phyloP scores from a whole-genome alignment of 345 rosid species.

The Abelmoschus esculentus region DNA sequence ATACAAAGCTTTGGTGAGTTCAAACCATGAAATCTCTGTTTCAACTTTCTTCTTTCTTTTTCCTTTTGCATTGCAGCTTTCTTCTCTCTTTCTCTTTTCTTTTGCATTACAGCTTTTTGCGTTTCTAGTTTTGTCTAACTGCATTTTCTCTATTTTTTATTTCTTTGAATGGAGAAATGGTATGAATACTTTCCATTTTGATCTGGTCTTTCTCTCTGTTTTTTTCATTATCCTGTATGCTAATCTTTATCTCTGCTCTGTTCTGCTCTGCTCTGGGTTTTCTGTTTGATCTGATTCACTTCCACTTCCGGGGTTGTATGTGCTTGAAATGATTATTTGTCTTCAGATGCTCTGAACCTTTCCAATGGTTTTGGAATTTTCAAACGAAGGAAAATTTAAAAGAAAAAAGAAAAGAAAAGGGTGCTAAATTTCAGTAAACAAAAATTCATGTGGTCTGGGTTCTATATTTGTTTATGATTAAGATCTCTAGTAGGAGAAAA shows the following conservation, averaged over 20 bases:
- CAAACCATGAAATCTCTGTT: neutral
- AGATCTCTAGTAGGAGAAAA: neutral
- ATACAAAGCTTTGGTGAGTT: neutral
- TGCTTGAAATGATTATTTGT: neutral
- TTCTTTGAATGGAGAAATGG: neutral
- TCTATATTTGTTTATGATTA: neutral
- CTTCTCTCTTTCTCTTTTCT: too few species aligned
- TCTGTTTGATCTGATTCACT: neutral
- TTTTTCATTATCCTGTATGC: neutral
- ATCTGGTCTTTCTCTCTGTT: neutral
- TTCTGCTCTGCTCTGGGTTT: neutral
- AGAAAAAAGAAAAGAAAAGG: neutral
- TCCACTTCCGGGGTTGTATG: neutral
- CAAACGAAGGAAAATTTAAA: neutral
- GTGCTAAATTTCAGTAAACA: neutral
- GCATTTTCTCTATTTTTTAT: neutral
- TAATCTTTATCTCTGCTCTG: neutral
- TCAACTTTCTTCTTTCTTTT: neutral
- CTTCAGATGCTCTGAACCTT: neutral
- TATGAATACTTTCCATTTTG: neutral
- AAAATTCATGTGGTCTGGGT: constrained; percentile 1
- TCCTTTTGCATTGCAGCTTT: neutral
- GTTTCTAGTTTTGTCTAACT: neutral
- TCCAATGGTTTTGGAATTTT: neutral
- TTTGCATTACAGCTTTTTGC: neutral